Conservation (phyloP, 805 yeast genomes). For the Peterozyma xylosa region DNA sequence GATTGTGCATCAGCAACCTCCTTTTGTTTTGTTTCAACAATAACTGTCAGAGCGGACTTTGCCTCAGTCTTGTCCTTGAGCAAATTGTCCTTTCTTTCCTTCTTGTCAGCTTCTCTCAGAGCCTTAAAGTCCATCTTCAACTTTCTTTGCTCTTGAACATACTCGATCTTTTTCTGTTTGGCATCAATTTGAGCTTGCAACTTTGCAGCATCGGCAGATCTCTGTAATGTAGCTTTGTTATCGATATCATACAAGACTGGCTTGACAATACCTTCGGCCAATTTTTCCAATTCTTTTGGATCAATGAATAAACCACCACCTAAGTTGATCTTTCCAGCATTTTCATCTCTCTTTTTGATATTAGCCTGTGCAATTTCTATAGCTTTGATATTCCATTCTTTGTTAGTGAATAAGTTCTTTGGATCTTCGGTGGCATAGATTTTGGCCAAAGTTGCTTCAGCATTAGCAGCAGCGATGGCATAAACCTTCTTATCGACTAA, state of each 20-base stretch:
- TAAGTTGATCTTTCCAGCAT: constrained; percentile 55
- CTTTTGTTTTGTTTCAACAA: constrained; percentile 27
- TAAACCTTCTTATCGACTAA: constrained; percentile 35
- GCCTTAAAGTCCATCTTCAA: constrained; percentile 27
- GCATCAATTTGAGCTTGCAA: constrained; percentile 30
- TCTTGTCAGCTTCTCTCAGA: constrained; percentile 21
- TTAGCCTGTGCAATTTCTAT: constrained; percentile 68
- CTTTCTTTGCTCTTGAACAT: constrained; percentile 28
- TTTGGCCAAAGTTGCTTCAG: constrained; percentile 23
- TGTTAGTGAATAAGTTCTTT: constrained; percentile 18
- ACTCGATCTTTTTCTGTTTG: constrained; percentile 25
- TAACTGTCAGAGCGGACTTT: constrained; percentile 35
- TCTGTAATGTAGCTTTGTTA: constrained; percentile 62
- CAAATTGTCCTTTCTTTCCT: constrained; percentile 35
- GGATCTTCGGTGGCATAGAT: constrained; percentile 18
- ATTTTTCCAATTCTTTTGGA: constrained; percentile 64
- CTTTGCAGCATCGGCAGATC: constrained; percentile 43
- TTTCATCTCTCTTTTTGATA: constrained; percentile 44
- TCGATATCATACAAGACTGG: constrained; percentile 78
- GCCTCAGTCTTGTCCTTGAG: constrained; percentile 40
- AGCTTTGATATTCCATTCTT: constrained; percentile 56
- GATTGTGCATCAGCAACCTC: constrained; percentile 37
- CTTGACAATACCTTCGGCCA: constrained; percentile 73
- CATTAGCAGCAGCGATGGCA: constrained; percentile 44
- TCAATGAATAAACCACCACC: constrained; percentile 87